phyloP scores from a whole-genome alignment of 345 rosid genomes.

The Salix viminalis region DNA sequence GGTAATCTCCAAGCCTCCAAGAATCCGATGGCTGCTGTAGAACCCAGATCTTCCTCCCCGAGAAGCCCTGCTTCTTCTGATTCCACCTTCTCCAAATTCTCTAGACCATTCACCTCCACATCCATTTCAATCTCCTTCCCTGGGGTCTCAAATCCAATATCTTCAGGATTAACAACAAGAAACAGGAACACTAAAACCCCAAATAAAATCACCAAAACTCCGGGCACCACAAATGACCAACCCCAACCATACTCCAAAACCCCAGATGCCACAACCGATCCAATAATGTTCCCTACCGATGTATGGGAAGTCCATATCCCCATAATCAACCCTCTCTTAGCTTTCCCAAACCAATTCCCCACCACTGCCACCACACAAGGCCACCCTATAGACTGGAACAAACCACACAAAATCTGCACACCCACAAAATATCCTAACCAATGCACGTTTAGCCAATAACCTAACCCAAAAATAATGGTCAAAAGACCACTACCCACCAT shows the following conservation, averaged over 20 bases:
- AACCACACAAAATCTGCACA: slow-evolving; percentile 72
- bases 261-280: slow-evolving; percentile 71
- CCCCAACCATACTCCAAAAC: slow-evolving; percentile 93
- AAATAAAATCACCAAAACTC: slow-evolving; percentile 53
- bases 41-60: slow-evolving; percentile 18
- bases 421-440: slow-evolving; percentile 44
- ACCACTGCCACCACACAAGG: slow-evolving; percentile 91
- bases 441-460: slow-evolving; percentile 77
- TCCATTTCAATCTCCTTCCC: slow-evolving; percentile 60
- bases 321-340: slow-evolving; percentile 88
- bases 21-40: slow-evolving; percentile 66
- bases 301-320: slow-evolving; percentile 92
- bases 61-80: slow-evolving; percentile 55
- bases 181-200: slow-evolving; percentile 57
- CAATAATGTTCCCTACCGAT: slow-evolving; percentile 76
- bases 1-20: slow-evolving; percentile 90
- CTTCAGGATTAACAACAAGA: slow-evolving; percentile 68
- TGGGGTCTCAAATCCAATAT: slow-evolving; percentile 49
- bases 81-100: slow-evolving; percentile 42
- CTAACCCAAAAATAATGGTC: slow-evolving; percentile 66
- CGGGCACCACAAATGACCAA: slow-evolving; percentile 87
- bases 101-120: slow-evolving; percentile 26
- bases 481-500: slow-evolving; percentile 87
- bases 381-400: slow-evolving; percentile 97
- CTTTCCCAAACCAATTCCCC: slow-evolving; percentile 91